Percentiles rank a stretch among this genome's conserved stretches.
phyloP scores from a whole-genome alignment of 768 basidiomycete species.

The Tephrocybe rancida region DNA sequence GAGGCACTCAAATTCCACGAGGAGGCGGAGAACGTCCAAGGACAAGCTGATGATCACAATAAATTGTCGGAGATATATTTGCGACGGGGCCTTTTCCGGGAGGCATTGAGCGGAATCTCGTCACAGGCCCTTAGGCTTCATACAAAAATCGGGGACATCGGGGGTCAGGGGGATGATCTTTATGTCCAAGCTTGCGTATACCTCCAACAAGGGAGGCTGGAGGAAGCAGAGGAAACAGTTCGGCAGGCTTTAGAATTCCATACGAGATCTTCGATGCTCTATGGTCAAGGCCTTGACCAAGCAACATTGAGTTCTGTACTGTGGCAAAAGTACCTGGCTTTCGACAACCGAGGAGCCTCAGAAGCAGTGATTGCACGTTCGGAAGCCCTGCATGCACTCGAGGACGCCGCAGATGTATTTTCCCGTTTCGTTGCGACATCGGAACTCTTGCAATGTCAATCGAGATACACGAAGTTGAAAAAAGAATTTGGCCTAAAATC shows the following conservation, averaged over 20 bases:
- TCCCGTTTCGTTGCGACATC: background rate
- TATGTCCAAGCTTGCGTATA: slow-evolving; percentile 26
- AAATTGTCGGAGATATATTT: slow-evolving; percentile 16
- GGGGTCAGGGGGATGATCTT: slow-evolving; percentile 27
- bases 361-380: background rate
- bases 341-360: slow-evolving; percentile 1
- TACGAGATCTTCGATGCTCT: slow-evolving; percentile 9
- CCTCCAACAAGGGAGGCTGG: slow-evolving; percentile 20
- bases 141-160: slow-evolving; percentile 19
- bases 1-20: slow-evolving; percentile 13
- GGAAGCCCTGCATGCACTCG: background rate
- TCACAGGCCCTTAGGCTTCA: slow-evolving; percentile 20
- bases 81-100: slow-evolving; percentile 11
- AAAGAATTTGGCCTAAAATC: background rate
- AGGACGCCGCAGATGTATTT: background rate
- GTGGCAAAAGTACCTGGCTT: slow-evolving; percentile 15
- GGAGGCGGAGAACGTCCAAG: slow-evolving; percentile 18
- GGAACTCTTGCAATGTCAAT: background rate
- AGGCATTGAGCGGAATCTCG: slow-evolving; percentile 13
- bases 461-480: background rate
- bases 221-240: slow-evolving; percentile 21
- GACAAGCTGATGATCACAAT: slow-evolving; percentile 21
- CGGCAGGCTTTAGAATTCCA: slow-evolving; percentile 23
- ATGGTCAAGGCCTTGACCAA: slow-evolving; percentile 17
- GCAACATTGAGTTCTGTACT: slow-evolving; percentile 24